Evolutionary conservation across 225 moss, liverwort and hornwort genomes (phyloP).

Genomic region (Marchantia polymorpha): DNA sequence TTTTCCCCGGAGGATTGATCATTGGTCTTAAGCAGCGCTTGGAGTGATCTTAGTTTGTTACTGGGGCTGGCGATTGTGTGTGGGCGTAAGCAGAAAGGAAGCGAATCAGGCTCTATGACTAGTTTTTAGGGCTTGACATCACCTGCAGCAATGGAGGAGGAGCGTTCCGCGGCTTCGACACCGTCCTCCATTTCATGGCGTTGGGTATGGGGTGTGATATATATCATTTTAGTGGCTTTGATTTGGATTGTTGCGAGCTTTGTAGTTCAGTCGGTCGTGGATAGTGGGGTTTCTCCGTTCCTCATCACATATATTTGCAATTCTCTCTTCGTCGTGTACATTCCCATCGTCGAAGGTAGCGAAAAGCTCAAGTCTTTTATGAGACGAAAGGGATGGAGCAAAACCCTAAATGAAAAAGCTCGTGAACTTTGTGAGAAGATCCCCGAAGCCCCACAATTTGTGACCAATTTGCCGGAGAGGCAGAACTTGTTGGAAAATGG

Average conservation of each 20-base stretch:
- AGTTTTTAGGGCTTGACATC: neutral
- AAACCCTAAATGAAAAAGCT: conserved; percentile 14
- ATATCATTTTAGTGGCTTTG: conserved; percentile 66
- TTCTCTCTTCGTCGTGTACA: conserved; percentile 78
- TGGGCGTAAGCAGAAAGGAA: too few species aligned
- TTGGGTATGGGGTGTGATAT: conserved; percentile 74
- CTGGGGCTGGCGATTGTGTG: too few species aligned
- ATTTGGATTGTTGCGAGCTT: conserved; percentile 93
- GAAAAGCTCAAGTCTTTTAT: conserved; percentile 23
- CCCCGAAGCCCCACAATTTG: conserved; percentile 3
- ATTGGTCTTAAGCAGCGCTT: too few species aligned
- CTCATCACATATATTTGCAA: conserved; percentile 89
- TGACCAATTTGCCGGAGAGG: conserved; percentile 5
- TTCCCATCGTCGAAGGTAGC: conserved; percentile 62
- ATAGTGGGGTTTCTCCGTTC: conserved; percentile 75
- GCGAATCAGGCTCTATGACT: too few species aligned
- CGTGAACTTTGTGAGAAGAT: conserved; percentile 1
- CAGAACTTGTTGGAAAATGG: conserved; percentile 27
- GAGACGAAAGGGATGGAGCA: conserved; percentile 26
- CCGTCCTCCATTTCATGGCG: conserved; percentile 38
- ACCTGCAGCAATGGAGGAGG: conserved; percentile 8
- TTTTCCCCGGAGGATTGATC: too few species aligned
- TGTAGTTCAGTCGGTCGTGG: conserved; percentile 76
- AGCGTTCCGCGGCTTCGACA: conserved; percentile 9
- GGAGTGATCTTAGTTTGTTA: too few species aligned